Evolutionary conservation across 1,284 basidiomycete species (phyloP).

Genomic region (Austroboletus niveus): DNA sequence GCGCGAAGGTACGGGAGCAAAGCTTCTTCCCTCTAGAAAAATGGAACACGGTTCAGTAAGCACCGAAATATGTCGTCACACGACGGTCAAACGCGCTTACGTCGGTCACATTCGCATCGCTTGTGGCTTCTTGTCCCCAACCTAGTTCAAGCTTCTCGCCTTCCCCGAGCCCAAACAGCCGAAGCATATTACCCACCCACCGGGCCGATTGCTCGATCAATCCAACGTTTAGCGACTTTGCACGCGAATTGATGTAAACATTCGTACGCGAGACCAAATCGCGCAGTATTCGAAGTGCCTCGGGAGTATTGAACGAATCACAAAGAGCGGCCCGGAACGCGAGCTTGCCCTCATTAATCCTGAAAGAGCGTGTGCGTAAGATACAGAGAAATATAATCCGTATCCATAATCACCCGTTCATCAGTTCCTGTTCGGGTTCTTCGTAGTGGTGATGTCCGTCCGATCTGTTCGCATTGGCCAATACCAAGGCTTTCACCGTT

Average conservation of each 20-base stretch:
- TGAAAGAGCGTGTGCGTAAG: conserved; percentile 31
- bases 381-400: conserved; percentile 11
- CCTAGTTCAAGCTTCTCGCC: conserved; percentile 66
- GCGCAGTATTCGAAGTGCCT: conserved; percentile 74
- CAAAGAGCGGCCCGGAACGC: conserved; percentile 89
- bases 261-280: conserved; percentile 89
- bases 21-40: conserved; percentile 70
- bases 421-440: conserved; percentile 63
- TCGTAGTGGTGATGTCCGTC: conserved; percentile 67
- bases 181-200: conserved; percentile 89
- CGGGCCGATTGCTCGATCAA: conserved; percentile 74
- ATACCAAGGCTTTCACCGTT: conserved; percentile 78
- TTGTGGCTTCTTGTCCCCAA: conserved; percentile 61
- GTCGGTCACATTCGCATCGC: conserved; percentile 44
- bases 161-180: conserved; percentile 94
- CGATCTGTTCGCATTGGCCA: conserved; percentile 45
- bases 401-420: conserved; percentile 49
- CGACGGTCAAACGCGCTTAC: conserved; percentile 45
- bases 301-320: conserved; percentile 97
- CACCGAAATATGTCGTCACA: background rate
- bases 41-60: background rate
- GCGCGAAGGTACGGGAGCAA: conserved; percentile 89
- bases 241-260: conserved; percentile 76
- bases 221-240: conserved; percentile 63
- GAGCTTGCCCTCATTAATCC: conserved; percentile 74